Base-by-base conservation (phyloP, 2,329 filamentous ascomycete species). In the Cladosporium halotolerans region DNA sequence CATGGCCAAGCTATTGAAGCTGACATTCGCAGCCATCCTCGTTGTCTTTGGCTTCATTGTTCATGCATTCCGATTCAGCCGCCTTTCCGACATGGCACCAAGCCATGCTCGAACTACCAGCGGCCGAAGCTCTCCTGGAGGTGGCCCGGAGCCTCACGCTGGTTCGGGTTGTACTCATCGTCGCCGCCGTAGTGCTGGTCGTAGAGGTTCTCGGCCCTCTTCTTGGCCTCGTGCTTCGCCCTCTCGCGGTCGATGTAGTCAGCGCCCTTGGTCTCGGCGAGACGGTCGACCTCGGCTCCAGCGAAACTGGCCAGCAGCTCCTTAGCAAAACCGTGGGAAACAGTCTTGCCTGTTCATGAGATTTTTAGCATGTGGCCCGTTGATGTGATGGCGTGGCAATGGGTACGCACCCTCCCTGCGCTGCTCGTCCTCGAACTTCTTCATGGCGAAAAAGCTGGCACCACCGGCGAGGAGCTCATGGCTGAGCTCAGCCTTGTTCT, bases 401-500 rank as follows among this genome's bases (percentile, higher is more conserved):
- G 11, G 46, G 18, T 16, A 64, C 74, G 23, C 74, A 83, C 84
- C 86, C 68, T 87, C 76, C 53, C 72, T 75, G 64, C 85, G 83
- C 74, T 89, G 85, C 63, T 81, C 76, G 69, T 89, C 84, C 73
- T 91, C 86, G 63, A 84, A 91, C 31, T 84, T 75, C 77, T 89
- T 89, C 80, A 92, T 86, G 63, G 83, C 88, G 59, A 82, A 84
- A 67, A 92, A 92, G 57, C 85, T 82, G 54, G 87, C 88, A 54
- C 83, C 88, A 58, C 86, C 86, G 59, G 84, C 87, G 53, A 91
- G 68, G 45, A 88, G 66, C 74, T 93, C 87, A 72, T 92, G 88
- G 61, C 80, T 79, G 65, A 88, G 73, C 66, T 79, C 79, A 62
- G 79, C 76, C 72, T 88, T 73, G 73, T 88, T 77, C 39, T 51